A percentile compares a stretch with the other conserved stretches of the same genome.
These are phyloP conservation scores for Asclepias syriaca DNA, from an alignment of 257 asterid genomes.

Conservation along the genomic window DNA sequence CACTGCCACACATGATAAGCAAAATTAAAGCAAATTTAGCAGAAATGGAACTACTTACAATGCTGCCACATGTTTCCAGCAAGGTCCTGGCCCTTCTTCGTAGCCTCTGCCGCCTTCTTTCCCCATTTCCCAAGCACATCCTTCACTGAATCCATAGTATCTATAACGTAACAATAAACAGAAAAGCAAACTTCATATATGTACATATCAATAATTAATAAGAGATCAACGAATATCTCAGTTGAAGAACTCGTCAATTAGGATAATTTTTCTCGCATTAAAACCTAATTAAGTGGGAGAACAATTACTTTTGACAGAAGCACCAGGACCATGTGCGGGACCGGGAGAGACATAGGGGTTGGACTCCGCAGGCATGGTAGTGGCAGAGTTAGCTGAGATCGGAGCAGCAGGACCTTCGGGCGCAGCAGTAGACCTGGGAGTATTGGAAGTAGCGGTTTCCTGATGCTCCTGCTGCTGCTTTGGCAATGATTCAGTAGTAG, in stretches of 20 bases:
- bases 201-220: background rate
- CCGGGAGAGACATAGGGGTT: constrained; percentile 68
- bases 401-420: constrained; percentile 26
- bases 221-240: background rate
- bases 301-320: constrained; percentile 34
- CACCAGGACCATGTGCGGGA: constrained; percentile 36
- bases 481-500: background rate
- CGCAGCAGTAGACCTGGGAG: constrained; percentile 22
- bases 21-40: background rate
- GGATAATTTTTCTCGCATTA: background rate
- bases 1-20: background rate
- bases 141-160: constrained; percentile 71
- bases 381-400: constrained; percentile 30
- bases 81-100: constrained; percentile 82
- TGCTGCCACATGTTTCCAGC: constrained; percentile 99
- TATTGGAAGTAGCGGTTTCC: background rate
- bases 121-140: constrained; percentile 88
- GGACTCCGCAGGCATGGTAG: constrained; percentile 73
- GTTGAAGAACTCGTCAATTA: background rate
- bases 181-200: too few relatives aligned
- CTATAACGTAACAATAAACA: constrained; percentile 32
- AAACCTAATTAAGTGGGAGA: background rate
- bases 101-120: constrained; percentile 82
- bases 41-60: constrained; percentile 56
- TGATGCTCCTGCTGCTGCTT: constrained; percentile 1